A percentile compares a stretch with the other conserved stretches of the same genome.
phyloP scores from a whole-genome alignment of 75 land plant species.

The Isoetes taiwanensis region DNA sequence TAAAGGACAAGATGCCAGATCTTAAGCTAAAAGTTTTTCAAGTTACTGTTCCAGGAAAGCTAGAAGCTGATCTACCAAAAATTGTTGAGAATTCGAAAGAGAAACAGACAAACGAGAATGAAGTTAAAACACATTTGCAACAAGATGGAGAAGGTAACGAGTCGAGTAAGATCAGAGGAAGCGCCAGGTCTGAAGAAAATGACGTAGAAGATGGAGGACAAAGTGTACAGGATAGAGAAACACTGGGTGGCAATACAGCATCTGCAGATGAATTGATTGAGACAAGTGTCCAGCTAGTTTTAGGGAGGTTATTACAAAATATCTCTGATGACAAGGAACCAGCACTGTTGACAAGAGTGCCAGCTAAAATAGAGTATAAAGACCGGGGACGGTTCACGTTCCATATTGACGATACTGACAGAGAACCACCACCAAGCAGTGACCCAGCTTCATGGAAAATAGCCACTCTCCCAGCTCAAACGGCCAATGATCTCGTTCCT shows the following conservation, averaged over 20 bases:
- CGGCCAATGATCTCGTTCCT: slow-evolving; percentile 26
- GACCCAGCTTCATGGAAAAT: neutral
- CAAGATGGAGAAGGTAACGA: neutral
- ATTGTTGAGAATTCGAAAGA: slow-evolving; percentile 22
- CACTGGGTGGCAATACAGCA: neutral
- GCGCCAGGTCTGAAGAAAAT: too few species aligned
- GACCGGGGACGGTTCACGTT: slow-evolving; percentile 48
- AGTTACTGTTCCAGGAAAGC: slow-evolving; percentile 43
- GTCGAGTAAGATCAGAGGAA: neutral
- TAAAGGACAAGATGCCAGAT: slow-evolving; percentile 70
- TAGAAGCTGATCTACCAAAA: slow-evolving; percentile 29
- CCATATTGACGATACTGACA: slow-evolving; percentile 41
- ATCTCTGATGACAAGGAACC: slow-evolving; percentile 35
- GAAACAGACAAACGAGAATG: neutral
- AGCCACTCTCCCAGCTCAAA: slow-evolving; percentile 26
- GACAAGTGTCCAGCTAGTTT: slow-evolving; percentile 35
- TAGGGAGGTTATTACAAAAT: slow-evolving; percentile 68
- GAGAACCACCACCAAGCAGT: slow-evolving; percentile 15
- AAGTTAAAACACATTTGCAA: neutral
- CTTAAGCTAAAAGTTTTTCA: slow-evolving; percentile 60
- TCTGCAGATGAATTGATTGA: slow-evolving; percentile 11
- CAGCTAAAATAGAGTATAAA: slow-evolving; percentile 51
- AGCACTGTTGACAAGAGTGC: slow-evolving; percentile 43
- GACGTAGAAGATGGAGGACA: too few species aligned
- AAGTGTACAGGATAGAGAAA: too few species aligned